Base-by-base conservation (phyloP, 2,329 filamentous ascomycete species). In the Macroventuria anomochaeta region DNA sequence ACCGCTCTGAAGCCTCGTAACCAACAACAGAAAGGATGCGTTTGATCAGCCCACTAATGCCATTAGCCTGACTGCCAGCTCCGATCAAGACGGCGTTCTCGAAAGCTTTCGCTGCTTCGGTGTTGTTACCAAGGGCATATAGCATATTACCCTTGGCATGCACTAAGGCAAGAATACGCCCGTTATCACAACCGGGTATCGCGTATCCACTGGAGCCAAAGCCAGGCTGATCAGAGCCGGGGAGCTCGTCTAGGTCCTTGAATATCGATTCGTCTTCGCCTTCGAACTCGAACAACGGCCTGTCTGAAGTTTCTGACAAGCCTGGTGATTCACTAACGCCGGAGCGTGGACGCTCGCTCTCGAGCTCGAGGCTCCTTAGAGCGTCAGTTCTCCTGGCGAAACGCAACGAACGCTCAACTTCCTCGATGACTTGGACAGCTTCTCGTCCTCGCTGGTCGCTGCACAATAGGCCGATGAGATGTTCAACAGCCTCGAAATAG, bases 61-160 rank as follows among this genome's bases (percentile, higher is more conserved):
- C 88, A 55, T 83, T 81, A 5, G 88, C 83, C 39, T 83, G 81
- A 57, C 87, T 84, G 1, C 92, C 93, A 23, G 89, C 84, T 53
- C 91, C 93, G 58, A 99, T 93, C 46, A 97, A 77, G 3, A 99
- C 91, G 0, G 93, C 93, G 73, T 97, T 92, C 72, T 99, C 95
- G 64, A 99, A 99, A 3, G 95, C 91, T 64, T 87, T 85, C 1
- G 93, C 92, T 34, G 95, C 95, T 33, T 83, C 85, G 32, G 83
- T 80, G 59, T 95, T 89, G 61, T 97, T 88, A 38, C 93, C 93
- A 25, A 96, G 78, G 21, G 90, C 87, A 75, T 99, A 99, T 1
- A 97, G 81, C 88, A 97, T 96, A 59, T 97, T 97, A n/a, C 93
- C 95, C 75, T 97, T 99, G 17, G 93, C 93, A 75, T 99, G 95